Evolutionary conservation across 768 basidiomycete genomes (phyloP).

Genomic region (Kwoniella botswanensis): DNA sequence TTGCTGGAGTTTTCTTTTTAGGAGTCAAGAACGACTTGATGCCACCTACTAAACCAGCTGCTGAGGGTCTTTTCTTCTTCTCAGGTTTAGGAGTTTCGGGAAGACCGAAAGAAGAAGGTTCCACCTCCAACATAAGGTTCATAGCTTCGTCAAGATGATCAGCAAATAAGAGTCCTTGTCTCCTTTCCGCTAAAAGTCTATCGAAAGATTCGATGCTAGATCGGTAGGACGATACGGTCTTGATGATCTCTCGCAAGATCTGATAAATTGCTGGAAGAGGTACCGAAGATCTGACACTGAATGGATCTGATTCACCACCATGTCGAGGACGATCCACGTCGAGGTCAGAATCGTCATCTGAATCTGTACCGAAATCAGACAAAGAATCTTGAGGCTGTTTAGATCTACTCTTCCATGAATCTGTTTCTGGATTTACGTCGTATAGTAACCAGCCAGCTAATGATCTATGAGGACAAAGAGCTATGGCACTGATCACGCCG

Average conservation of each 20-base stretch:
- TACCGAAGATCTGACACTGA: slow-evolving; percentile 67
- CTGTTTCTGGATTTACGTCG: slow-evolving; percentile 24
- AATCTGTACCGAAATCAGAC: slow-evolving; percentile 6
- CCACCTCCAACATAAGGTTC: slow-evolving; percentile 71
- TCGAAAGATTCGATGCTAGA: slow-evolving; percentile 78
- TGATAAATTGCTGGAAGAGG: slow-evolving; percentile 72
- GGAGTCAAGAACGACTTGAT: slow-evolving; percentile 68
- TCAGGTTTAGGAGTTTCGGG: slow-evolving; percentile 15
- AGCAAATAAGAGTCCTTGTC: slow-evolving; percentile 85
- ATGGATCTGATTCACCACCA: slow-evolving; percentile 64
- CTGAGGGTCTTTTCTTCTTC: slow-evolving; percentile 23
- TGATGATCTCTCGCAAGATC: slow-evolving; percentile 77
- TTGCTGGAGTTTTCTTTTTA: slow-evolving; percentile 63
- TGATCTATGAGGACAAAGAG: slow-evolving; percentile 82
- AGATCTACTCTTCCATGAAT: slow-evolving; percentile 28
- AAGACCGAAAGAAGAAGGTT: slow-evolving; percentile 51
- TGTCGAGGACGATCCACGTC: background rate
- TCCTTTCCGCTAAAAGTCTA: slow-evolving; percentile 77
- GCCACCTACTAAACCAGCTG: slow-evolving; percentile 24
- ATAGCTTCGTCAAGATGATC: slow-evolving; percentile 92
- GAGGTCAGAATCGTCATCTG: slow-evolving; percentile 23
- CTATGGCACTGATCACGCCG: slow-evolving; percentile 76
- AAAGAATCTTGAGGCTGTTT: background rate
- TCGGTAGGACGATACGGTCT: slow-evolving; percentile 81
- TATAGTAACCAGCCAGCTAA: slow-evolving; percentile 88